Percentiles rank a stretch among this genome's conserved stretches.
Conservation (phyloP, 495 filamentous ascomycete species). For the Thermothielavioides terrestris region DNA sequence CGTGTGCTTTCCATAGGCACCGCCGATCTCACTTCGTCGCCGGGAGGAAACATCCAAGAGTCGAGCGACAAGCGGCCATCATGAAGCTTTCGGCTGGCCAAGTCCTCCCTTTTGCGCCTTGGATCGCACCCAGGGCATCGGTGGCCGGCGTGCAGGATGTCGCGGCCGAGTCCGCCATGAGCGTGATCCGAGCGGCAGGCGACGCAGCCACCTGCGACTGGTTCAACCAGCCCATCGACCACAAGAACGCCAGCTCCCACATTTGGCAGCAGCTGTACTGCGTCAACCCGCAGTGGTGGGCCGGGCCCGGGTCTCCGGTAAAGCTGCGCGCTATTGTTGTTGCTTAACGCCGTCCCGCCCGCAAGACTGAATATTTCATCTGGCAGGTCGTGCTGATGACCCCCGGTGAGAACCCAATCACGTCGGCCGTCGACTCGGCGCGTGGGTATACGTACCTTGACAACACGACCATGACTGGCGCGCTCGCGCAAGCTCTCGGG, state of each 20-base stretch:
- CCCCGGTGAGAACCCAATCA: constrained; percentile 46
- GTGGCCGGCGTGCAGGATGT: constrained; percentile 6
- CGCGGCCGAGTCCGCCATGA: not conserved
- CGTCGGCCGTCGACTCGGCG: constrained; percentile 26
- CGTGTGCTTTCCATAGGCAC: not conserved
- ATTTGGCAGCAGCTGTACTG: constrained; percentile 21
- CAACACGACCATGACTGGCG: constrained; percentile 43
- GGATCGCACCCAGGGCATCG: constrained; percentile 11
- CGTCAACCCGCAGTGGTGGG: constrained; percentile 17
- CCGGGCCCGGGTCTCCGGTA: constrained; percentile 17
- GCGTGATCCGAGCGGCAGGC: constrained; percentile 3
- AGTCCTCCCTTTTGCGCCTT: constrained; percentile 13
- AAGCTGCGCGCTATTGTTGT: not conserved
- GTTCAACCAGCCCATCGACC: constrained; percentile 21
- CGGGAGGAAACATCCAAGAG: not conserved
- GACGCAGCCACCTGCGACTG: constrained; percentile 11
- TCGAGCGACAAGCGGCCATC: not conserved
- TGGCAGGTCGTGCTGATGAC: constrained; percentile 46
- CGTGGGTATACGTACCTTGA: constrained; percentile 36
- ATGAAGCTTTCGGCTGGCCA: constrained; percentile 16
- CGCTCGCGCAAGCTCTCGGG: constrained; percentile 44
- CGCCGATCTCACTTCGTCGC: not conserved
- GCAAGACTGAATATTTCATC: not conserved
- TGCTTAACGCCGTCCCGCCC: not conserved
- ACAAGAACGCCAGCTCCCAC: constrained; percentile 12